Evolutionary conservation across 495 filamentous ascomycete species (phyloP).

Genomic region (Talaromyces adpressus): DNA sequence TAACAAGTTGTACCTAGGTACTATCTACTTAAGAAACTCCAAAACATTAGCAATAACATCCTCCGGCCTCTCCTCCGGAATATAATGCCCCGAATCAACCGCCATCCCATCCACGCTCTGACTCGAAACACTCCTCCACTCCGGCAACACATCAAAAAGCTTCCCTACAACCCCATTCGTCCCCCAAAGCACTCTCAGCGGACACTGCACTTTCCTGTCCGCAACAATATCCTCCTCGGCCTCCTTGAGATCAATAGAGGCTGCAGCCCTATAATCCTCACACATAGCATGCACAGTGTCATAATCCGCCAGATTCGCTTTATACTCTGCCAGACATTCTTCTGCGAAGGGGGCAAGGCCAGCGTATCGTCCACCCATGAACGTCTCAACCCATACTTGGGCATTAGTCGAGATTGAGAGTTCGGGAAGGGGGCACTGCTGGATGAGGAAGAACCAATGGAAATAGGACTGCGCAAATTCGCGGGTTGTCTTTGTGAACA

Average conservation of each 20-base stretch:
- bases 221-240: slow-evolving; percentile 19
- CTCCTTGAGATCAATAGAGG: slow-evolving; percentile 28
- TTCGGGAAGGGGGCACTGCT: slow-evolving; percentile 28
- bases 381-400: slow-evolving; percentile 14
- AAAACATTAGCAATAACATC: slow-evolving; percentile 19
- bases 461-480: slow-evolving; percentile 28
- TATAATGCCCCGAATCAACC: slow-evolving; percentile 33
- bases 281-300: slow-evolving; percentile 29
- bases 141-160: slow-evolving; percentile 24
- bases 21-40: slow-evolving; percentile 17
- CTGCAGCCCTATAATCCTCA: slow-evolving; percentile 35
- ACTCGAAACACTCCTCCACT: slow-evolving; percentile 26
- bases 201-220: slow-evolving; percentile 27
- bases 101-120: slow-evolving; percentile 19
- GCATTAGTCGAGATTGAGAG: slow-evolving; percentile 18
- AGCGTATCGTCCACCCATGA: slow-evolving; percentile 17
- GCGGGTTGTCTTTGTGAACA: slow-evolving; percentile 23
- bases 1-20: neutral
- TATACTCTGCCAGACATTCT: slow-evolving; percentile 19
- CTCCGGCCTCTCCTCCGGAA: slow-evolving; percentile 32
- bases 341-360: slow-evolving; percentile 11
- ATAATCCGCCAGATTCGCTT: slow-evolving; percentile 17
- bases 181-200: slow-evolving; percentile 28
- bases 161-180: slow-evolving; percentile 25
- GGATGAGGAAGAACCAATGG: slow-evolving; percentile 40